Conservation (phyloP, 331 rosid genomes). For the Pyrus hybrid region DNA sequence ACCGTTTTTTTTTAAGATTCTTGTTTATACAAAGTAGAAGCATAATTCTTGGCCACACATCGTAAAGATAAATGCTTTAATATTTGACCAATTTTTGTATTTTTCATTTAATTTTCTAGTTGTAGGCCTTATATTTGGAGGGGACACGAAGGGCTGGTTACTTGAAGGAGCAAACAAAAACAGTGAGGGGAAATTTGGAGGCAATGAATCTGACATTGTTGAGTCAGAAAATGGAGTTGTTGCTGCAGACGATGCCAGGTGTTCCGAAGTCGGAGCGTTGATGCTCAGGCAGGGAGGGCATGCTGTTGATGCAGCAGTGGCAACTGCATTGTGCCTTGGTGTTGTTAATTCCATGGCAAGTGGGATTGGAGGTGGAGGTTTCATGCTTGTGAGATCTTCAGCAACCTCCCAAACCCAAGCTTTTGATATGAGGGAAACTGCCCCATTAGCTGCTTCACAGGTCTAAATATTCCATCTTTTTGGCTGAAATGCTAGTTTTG, state of each 20-base stretch:
- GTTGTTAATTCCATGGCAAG: slow-evolving; percentile 67
- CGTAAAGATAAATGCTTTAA: neutral
- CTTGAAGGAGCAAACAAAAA: slow-evolving; percentile 14
- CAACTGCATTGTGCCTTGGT: slow-evolving; percentile 74
- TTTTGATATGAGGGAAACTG: slow-evolving; percentile 85
- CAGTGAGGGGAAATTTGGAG: neutral
- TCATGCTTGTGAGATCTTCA: slow-evolving; percentile 68
- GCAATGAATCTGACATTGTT: slow-evolving; percentile 22
- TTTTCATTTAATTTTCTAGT: slow-evolving; percentile 20
- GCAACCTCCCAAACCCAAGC: slow-evolving; percentile 50
- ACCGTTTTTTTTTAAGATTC: neutral
- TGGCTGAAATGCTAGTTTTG: slow-evolving; percentile 5
- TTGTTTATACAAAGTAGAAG: neutral
- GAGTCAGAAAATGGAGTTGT: slow-evolving; percentile 72
- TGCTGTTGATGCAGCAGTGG: slow-evolving; percentile 97
- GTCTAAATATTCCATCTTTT: slow-evolving; percentile 28
- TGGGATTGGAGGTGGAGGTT: slow-evolving; percentile 94
- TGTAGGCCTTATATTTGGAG: slow-evolving; percentile 34
- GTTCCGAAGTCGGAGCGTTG: slow-evolving; percentile 76
- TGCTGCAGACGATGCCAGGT: slow-evolving; percentile 86
- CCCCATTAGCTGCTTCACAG: slow-evolving; percentile 87
- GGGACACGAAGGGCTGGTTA: slow-evolving; percentile 20
- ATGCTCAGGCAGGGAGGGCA: slow-evolving; percentile 79
- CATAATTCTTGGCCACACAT: neutral
- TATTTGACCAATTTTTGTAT: neutral